These are phyloP conservation scores for Exophiala aquamarina DNA, from an alignment of 2,329 filamentous ascomycete genomes.

Conservation along the genomic window DNA sequence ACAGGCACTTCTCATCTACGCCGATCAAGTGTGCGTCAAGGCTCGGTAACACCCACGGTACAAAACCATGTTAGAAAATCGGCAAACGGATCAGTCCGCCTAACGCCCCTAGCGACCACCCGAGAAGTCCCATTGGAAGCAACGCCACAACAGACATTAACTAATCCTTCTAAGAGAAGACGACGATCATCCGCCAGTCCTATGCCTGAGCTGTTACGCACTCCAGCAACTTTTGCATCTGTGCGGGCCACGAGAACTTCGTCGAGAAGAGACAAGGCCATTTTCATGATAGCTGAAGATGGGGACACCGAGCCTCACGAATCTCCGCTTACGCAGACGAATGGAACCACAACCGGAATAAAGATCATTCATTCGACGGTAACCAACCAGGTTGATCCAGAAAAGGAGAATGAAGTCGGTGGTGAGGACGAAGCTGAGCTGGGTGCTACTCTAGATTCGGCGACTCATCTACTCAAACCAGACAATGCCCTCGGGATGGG, in stretches of 20 bases:
- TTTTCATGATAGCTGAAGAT: conserved; percentile 19
- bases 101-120: no score
- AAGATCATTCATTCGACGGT: no score
- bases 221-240: neutral
- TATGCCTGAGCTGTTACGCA: conserved; percentile 1
- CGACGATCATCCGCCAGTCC: conserved; percentile 8
- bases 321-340: no score
- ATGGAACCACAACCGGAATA: no score
- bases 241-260: conserved; percentile 6
- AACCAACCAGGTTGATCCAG: no score
- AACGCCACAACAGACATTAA: no score
- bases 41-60: conserved; percentile 9
- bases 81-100: neutral
- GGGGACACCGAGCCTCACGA: neutral
- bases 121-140: no score
- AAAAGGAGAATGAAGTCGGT: no score
- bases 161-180: conserved; percentile 22
- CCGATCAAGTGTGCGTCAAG: conserved; percentile 5
- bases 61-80: neutral
- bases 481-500: no score
- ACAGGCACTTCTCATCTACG: conserved; percentile 29
- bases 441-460: no score
- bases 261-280: conserved; percentile 2
- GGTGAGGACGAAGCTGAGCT: no score
- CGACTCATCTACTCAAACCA: no score